These are phyloP conservation scores for Volvox africanus DNA, from an alignment of 139 green algal genomes.

Conservation along the genomic window DNA sequence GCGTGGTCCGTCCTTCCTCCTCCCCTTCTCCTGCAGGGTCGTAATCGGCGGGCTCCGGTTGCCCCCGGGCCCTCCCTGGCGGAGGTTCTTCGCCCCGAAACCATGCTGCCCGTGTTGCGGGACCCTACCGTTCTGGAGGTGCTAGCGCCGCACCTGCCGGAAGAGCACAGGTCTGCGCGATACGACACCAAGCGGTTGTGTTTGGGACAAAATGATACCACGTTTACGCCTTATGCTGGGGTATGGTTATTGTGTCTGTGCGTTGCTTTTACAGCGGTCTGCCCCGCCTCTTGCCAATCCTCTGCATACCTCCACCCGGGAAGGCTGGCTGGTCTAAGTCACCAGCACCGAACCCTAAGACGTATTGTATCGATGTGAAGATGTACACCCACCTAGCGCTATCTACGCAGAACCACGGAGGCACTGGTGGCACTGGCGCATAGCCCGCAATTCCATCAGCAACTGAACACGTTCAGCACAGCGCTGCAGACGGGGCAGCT, in stretches of 20 bases:
- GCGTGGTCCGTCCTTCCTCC: not conserved
- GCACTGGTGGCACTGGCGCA: conserved; percentile 58
- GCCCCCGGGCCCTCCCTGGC: conserved; percentile 63
- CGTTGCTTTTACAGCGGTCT: too few relatives aligned
- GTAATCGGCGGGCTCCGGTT: not conserved
- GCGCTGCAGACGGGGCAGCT: conserved; percentile 80
- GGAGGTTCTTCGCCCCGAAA: conserved; percentile 75
- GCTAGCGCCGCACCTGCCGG: conserved; percentile 70
- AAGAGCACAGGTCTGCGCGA: conserved; percentile 61
- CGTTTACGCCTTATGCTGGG: too few relatives aligned
- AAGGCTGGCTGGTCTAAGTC: too few relatives aligned
- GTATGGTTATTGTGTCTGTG: too few relatives aligned
- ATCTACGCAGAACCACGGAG: conserved; percentile 47
- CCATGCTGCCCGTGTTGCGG: conserved; percentile 67
- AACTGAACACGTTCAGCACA: conserved; percentile 69
- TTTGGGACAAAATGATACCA: too few relatives aligned
- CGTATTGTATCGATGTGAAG: too few relatives aligned
- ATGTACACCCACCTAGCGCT: too few relatives aligned
- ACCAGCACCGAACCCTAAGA: too few relatives aligned
- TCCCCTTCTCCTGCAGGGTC: not conserved
- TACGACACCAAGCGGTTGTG: too few relatives aligned
- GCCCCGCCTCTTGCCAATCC: too few relatives aligned
- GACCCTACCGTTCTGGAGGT: conserved; percentile 56
- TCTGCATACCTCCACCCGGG: too few relatives aligned
- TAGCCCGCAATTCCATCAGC: conserved; percentile 84